Conservation (phyloP, 345 rosid species). For the Litchi chinensis region DNA sequence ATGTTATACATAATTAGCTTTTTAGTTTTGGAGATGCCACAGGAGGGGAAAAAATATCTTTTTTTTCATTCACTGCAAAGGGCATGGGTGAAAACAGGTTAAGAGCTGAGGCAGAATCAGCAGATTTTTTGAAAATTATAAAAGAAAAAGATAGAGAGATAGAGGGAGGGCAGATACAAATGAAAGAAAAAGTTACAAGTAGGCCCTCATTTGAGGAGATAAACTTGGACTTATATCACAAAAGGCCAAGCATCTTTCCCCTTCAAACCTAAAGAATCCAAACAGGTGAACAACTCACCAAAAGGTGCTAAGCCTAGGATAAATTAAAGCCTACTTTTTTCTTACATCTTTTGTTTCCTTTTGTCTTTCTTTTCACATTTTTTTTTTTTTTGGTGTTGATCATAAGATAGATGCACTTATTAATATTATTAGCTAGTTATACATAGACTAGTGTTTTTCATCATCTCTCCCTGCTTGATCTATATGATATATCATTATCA, state of each 20-base stretch:
- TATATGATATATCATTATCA: conserved; percentile 1
- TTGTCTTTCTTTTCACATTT: neutral
- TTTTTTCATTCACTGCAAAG: neutral
- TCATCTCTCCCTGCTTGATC: neutral
- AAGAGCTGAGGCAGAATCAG: neutral
- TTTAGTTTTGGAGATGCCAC: neutral
- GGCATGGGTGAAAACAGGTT: neutral
- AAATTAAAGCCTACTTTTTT: conserved; percentile 16
- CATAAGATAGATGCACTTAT: neutral
- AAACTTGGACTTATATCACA: conserved; percentile 34
- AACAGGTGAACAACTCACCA: conserved; percentile 22
- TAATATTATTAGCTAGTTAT: too few relatives aligned
- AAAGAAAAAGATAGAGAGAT: neutral
- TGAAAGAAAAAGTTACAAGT: conserved; percentile 7
- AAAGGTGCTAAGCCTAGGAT: conserved; percentile 22
- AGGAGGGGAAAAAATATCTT: neutral
- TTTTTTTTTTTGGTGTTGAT: neutral
- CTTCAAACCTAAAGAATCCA: conserved; percentile 38
- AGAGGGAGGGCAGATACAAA: conserved; percentile 10
- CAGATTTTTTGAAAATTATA: neutral
- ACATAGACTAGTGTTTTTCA: neutral
- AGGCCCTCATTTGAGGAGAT: conserved; percentile 26
- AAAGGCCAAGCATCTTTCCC: conserved; percentile 32
- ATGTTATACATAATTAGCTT: neutral
- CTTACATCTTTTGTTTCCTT: neutral